Conservation (phyloP, 768 basidiomycete species). For the Coprinopsis marcescibilis region DNA sequence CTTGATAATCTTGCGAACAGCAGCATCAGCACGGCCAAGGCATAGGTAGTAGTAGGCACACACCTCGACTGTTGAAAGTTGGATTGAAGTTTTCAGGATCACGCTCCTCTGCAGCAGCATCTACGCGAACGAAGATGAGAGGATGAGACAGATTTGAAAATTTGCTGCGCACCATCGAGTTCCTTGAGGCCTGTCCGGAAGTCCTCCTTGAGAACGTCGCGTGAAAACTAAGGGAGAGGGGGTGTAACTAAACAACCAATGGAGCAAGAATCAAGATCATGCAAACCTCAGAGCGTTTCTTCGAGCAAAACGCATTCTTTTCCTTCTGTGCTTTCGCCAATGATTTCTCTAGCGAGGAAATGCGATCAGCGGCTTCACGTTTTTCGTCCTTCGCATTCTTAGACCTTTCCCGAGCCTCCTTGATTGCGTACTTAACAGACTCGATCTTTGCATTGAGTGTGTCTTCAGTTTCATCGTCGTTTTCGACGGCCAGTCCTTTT, state of each 20-base stretch:
- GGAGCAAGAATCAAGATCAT: not conserved
- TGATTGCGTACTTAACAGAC: conserved; percentile 35
- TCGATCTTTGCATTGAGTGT: conserved; percentile 38
- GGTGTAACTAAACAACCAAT: conserved; percentile 7
- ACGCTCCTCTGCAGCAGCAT: conserved; percentile 50
- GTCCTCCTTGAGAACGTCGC: conserved; percentile 52
- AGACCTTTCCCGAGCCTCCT: conserved; percentile 30
- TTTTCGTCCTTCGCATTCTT: conserved; percentile 30
- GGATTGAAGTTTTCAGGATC: conserved; percentile 57
- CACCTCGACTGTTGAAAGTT: conserved; percentile 41
- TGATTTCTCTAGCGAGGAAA: conserved; percentile 36
- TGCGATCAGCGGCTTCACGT: conserved; percentile 27
- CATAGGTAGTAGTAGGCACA: conserved; percentile 10
- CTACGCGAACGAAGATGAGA: conserved; percentile 19
- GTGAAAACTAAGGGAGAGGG: conserved; percentile 39
- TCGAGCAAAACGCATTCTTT: conserved; percentile 58
- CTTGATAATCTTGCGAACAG: conserved; percentile 48
- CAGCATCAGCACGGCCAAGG: not conserved
- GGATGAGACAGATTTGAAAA: not conserved
- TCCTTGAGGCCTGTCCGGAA: conserved; percentile 56
- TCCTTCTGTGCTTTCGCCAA: conserved; percentile 43
- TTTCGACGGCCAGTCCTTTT: conserved; percentile 22
- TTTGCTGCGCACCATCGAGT: conserved; percentile 39
- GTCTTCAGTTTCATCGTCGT: conserved; percentile 41
- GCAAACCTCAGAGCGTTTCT: conserved; percentile 49